Percentiles rank a stretch among this genome's conserved stretches.
phyloP scores from a whole-genome alignment of 176 grass and related monocot species.

The Phoenix dactylifera region DNA sequence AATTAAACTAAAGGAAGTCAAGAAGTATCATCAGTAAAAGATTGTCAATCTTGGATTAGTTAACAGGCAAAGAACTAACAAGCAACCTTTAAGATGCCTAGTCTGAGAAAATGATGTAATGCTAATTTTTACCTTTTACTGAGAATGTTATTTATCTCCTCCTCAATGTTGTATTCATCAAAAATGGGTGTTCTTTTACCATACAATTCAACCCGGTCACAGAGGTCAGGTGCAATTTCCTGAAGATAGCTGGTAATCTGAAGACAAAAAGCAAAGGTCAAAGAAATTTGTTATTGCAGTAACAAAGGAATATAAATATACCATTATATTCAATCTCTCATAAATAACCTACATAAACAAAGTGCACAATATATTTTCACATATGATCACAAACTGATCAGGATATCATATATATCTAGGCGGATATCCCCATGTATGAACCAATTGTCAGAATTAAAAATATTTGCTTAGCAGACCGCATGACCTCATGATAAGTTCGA shows the following conservation, averaged over 20 bases:
- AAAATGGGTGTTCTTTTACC: slow-evolving; percentile 84
- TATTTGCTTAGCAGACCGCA: not conserved
- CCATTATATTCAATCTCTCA: too few species aligned
- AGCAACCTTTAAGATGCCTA: not conserved
- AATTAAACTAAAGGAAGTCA: not conserved
- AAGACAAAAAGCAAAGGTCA: slow-evolving; percentile 10
- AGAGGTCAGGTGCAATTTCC: slow-evolving; percentile 87
- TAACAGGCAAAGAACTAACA: not conserved
- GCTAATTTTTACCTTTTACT: slow-evolving; percentile 59
- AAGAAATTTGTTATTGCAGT: not conserved
- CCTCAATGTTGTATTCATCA: slow-evolving; percentile 88
- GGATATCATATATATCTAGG: too few species aligned
- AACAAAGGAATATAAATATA: not conserved
- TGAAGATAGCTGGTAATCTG: slow-evolving; percentile 84
- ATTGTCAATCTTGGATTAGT: not conserved
- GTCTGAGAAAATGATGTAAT: not conserved
- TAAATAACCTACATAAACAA: too few species aligned
- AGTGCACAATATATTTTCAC: too few species aligned
- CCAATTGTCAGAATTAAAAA: not conserved
- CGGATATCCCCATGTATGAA: not conserved
- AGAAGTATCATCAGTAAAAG: not conserved
- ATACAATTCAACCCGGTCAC: slow-evolving; percentile 70
- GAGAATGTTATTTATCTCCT: slow-evolving; percentile 83
- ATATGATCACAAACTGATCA: too few species aligned
- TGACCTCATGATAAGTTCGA: slow-evolving; percentile 81